These are phyloP conservation scores for Puccinia coronata DNA, from an alignment of 1,284 basidiomycete genomes.

Conservation along the genomic window DNA sequence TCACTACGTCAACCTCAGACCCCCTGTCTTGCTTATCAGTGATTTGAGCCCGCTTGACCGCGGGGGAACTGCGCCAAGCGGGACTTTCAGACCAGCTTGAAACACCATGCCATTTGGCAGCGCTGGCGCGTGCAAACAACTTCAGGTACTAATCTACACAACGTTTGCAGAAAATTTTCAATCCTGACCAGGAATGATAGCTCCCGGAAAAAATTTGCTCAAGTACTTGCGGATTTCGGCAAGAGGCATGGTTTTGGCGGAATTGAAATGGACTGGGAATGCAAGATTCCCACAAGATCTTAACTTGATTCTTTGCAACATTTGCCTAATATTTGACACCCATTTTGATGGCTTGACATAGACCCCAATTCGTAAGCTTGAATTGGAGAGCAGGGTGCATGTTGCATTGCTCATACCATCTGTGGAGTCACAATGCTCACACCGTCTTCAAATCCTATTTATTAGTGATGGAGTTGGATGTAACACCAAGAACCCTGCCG, in stretches of 20 bases:
- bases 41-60: no score
- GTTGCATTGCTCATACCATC: no score
- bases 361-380: conserved; percentile 34
- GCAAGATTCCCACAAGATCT: not conserved
- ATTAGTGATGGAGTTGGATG: conserved; percentile 39
- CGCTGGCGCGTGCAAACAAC: not conserved
- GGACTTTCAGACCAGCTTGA: no score
- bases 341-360: not conserved
- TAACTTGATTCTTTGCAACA: not conserved
- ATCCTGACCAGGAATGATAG: conserved; percentile 9
- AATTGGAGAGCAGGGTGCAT: not conserved
- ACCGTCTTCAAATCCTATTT: not conserved
- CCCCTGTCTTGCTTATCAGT: no score
- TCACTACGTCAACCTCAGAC: no score
- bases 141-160: no score
- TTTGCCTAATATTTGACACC: not conserved
- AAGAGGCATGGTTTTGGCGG: conserved; percentile 30
- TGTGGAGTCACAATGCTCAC: not conserved
- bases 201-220: conserved; percentile 32
- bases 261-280: conserved; percentile 48
- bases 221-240: conserved; percentile 12
- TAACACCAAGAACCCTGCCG: conserved; percentile 19
- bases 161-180: conserved; percentile 26
- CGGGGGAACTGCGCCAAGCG: no score
- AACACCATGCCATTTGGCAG: no score